Evolutionary conservation across 2,329 filamentous ascomycete genomes (phyloP).

Genomic region (Thermothelomyces thermophilus): DNA sequence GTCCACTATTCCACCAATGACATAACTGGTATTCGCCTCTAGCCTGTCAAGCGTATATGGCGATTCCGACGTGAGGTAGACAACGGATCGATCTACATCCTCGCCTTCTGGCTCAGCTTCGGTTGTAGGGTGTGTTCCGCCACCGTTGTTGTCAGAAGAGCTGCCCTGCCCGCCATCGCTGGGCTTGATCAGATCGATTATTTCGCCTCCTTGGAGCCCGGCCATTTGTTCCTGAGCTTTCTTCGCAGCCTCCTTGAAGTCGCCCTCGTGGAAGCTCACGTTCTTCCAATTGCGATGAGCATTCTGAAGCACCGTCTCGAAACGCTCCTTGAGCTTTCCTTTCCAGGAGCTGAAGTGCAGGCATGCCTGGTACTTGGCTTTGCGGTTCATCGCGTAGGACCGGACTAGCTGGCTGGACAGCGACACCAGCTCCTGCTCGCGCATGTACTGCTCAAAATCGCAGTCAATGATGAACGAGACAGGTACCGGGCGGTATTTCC

Average conservation of each 20-base stretch:
- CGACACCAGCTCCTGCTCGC: constrained; percentile 75
- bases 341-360: constrained; percentile 73
- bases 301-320: constrained; percentile 65
- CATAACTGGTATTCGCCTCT: constrained; percentile 82
- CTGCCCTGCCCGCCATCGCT: constrained; percentile 29
- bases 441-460: constrained; percentile 86
- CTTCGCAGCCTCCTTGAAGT: constrained; percentile 64
- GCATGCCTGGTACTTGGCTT: constrained; percentile 60
- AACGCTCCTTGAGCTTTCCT: constrained; percentile 67
- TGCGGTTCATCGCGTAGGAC: constrained; percentile 81
- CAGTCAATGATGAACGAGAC: constrained; percentile 84
- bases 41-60: constrained; percentile 74
- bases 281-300: constrained; percentile 76
- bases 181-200: constrained; percentile 51
- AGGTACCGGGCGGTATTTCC: constrained; percentile 51
- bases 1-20: constrained; percentile 91
- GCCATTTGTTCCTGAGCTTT: constrained; percentile 64
- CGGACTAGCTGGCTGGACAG: constrained; percentile 78
- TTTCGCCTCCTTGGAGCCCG: constrained; percentile 44
- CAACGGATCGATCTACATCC: constrained; percentile 44
- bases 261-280: constrained; percentile 63
- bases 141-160: constrained; percentile 26
- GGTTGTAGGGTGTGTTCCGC: not conserved
- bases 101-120: constrained; percentile 23
- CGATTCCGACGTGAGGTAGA: constrained; percentile 93